Base-by-base conservation (phyloP, 306 rosid species). In the Bauhinia variegata region DNA sequence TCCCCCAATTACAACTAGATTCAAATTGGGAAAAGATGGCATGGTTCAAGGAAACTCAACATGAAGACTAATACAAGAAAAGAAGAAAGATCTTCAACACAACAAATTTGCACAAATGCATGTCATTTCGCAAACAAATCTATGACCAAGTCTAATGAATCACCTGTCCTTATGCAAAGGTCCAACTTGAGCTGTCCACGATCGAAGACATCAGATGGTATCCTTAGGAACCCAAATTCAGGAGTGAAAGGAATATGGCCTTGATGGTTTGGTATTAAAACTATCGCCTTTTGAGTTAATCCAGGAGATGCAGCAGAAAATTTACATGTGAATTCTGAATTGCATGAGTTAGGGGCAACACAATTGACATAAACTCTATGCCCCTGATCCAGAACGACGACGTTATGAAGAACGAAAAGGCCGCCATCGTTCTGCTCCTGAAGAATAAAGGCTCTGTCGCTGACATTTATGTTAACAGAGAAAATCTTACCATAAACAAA, bases 321-420 rank as follows among this genome's bases (percentile, higher is more conserved):
- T 37, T 72, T 86, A 54, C 86, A 91, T 67, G 15, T 72, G 55
- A 78, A 82, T 37, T 65, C 68, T 18, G 5, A 52, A 37, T 16
- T 49, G 44, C 34, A 51, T 3, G 77, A 58, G 57, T 61, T 60
- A 46, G 92, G 86, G 52, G 90, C 82, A 42, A 91, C 56, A 54
- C 91, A 75, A 63, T 63, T 65, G 42, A 91, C 30, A 12, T 67
- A 54, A 16, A 91, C 56, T 5, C 54, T 18, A 61, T 85, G 80
- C 60, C 96, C 97, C 2, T 73, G 12, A 57, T 4, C 3, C 54
- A 71, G 79, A 7, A 0, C 17, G 2, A 63, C 3, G n/a, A n/a
- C n/a, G 58, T 75, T 81, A 73, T 70, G 65, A 33, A 91, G 78
- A 23, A 84, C 2, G 73, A 91, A 91, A 14, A 88, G 39, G 52